phyloP scores from a whole-genome alignment of 306 rosid genomes.

The Begonia peltatifolia region DNA sequence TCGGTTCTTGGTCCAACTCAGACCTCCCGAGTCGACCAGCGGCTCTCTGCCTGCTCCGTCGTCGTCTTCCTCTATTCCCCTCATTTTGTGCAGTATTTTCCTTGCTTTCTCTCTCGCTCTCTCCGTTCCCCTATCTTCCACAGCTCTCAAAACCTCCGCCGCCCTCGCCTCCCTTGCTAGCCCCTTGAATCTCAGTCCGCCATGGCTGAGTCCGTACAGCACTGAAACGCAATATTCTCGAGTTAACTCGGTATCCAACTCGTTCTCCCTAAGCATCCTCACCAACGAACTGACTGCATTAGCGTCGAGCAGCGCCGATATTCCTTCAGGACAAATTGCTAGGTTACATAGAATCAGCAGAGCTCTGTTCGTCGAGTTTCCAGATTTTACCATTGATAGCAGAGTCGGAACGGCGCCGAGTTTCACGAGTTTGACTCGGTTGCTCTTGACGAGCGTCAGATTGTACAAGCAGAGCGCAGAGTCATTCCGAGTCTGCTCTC shows the following conservation, averaged over 20 bases:
- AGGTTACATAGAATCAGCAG: conserved; percentile 63
- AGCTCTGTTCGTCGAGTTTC: conserved; percentile 33
- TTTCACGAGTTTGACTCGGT: conserved; percentile 65
- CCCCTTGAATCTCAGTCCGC: conserved; percentile 71
- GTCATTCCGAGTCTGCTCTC: conserved; percentile 62
- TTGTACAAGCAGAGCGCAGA: conserved; percentile 82
- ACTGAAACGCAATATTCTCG: conserved; percentile 87
- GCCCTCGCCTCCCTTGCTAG: conserved; percentile 76
- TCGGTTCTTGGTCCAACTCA: conserved; percentile 24
- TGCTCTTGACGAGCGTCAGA: conserved; percentile 50
- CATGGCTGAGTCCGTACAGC: conserved; percentile 56
- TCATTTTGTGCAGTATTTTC: conserved; percentile 54
- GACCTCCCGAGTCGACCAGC: conserved; percentile 17
- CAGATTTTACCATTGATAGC: conserved; percentile 26
- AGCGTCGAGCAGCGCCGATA: conserved; percentile 68
- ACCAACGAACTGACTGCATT: conserved; percentile 61
- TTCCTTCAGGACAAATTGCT: conserved; percentile 50
- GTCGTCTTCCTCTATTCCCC: conserved; percentile 25
- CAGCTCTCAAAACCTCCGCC: conserved; percentile 49
- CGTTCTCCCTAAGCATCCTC: conserved; percentile 33
- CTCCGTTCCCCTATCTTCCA: conserved; percentile 68
- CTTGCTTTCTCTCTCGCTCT: conserved; percentile 74
- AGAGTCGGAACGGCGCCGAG: conserved; percentile 51
- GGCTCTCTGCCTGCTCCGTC: conserved; percentile 16
- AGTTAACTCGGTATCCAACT: conserved; percentile 48